These are phyloP conservation scores for Ganoderma sp. DNA, from an alignment of 1,284 basidiomycete genomes.

Conservation along the genomic window DNA sequence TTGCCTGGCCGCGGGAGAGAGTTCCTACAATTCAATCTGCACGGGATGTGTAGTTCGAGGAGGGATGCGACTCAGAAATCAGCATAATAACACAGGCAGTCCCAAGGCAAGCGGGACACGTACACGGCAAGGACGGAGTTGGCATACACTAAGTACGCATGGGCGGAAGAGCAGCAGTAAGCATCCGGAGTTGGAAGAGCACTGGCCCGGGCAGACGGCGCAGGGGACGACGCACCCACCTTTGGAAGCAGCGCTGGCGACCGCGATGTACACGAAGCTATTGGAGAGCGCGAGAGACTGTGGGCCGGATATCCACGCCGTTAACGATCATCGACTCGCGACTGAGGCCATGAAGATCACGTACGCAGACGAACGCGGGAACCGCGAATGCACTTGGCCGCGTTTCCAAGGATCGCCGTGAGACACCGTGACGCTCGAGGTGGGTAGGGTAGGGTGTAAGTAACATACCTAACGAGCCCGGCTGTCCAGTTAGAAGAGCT, in stretches of 20 bases:
- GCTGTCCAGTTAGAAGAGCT: background rate
- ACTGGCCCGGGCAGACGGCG: too few relatives aligned
- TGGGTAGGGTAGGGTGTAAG: too few relatives aligned
- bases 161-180: background rate
- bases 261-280: background rate
- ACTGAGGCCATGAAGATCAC: background rate
- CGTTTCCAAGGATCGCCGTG: background rate
- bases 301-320: background rate
- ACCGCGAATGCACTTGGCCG: background rate
- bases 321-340: background rate
- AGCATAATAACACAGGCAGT: too few relatives aligned
- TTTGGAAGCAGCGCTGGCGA: background rate
- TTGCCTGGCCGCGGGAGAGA: too few relatives aligned
- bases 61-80: too few relatives aligned
- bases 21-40: too few relatives aligned
- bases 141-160: background rate
- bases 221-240: background rate
- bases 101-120: too few relatives aligned
- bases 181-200: too few relatives aligned
- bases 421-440: background rate
- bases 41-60: too few relatives aligned
- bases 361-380: background rate
- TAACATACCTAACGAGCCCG: background rate
- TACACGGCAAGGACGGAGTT: conserved; percentile 10
- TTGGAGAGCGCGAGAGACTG: background rate